Evolutionary conservation across 352 stramenopile genomes (phyloP).

Genomic region (Blastocystis sp.): DNA sequence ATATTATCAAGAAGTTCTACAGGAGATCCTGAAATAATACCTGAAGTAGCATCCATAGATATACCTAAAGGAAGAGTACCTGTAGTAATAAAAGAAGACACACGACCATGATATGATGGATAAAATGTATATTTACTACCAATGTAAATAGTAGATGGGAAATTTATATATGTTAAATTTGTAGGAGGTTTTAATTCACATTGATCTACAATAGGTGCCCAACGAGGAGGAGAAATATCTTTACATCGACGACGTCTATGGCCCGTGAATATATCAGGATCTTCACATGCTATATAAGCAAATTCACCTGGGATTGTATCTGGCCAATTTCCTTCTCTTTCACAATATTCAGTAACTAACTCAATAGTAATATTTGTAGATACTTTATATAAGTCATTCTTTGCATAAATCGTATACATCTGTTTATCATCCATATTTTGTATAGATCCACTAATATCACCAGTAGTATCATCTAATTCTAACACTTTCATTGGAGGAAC

Average conservation of each 20-base stretch:
- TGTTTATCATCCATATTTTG: neutral
- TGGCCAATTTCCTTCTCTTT: slow-evolving; percentile 2
- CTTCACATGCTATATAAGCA: slow-evolving; percentile 1
- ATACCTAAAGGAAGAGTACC: slow-evolving; percentile 4
- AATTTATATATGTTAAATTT: slow-evolving; percentile 35
- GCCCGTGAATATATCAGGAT: slow-evolving; percentile 3
- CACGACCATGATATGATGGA: slow-evolving; percentile 7
- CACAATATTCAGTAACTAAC: too few relatives aligned
- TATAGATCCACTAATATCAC: slow-evolving; percentile 4
- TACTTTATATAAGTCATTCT: slow-evolving; percentile 20
- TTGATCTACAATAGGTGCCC: neutral
- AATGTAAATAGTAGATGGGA: too few relatives aligned
- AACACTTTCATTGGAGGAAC: neutral
- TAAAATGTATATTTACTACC: too few relatives aligned
- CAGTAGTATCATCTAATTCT: slow-evolving; percentile 1
- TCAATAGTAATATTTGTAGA: too few relatives aligned
- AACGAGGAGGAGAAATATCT: slow-evolving; percentile 4
- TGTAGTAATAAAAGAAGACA: slow-evolving; percentile 11
- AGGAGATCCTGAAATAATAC: slow-evolving; percentile 8
- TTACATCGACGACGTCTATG: slow-evolving; percentile 12
- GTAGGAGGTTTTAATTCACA: slow-evolving; percentile 22
- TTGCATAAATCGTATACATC: slow-evolving; percentile 27
- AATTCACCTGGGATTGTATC: neutral
- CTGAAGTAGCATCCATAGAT: neutral
- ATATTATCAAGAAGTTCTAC: neutral